Evolutionary conservation across 805 yeast species (phyloP), one percentile per base, ranked within the genome.

Genomic region (Lachancea mirantina): DNA sequence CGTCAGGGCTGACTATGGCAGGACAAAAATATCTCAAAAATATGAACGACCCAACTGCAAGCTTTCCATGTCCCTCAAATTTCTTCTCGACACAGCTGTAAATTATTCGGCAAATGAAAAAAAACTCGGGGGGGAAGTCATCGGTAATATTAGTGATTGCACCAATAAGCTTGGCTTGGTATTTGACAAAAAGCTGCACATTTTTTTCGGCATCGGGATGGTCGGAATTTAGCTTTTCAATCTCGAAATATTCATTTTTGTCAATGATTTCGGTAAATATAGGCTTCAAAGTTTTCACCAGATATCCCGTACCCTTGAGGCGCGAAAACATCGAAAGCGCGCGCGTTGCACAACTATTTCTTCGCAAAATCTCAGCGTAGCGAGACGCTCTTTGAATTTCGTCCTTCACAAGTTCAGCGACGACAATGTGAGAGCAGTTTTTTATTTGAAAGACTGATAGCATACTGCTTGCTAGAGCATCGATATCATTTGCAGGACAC

Each of bases 1-100:
- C 39, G 36, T 84, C 94, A 0, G 96, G 96, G 20, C 85, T 76
- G 9, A 88, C 88, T 45, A 88, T 77, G 0, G 95, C 94, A 8
- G 97, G 96, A 52, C 94, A 82, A 39, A 81, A 68, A 41, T 80
- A 75, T 36, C 95, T 62, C 44, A 89, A 64, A 49, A 89, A 88
- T 34, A 89, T 64, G 52, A 83, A 89, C 0, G 95, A 87, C 0
- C 96, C 95, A 17, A 85, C 80, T 1, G 94, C 85, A 23, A 76
- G 65, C 23, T 71, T 64, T 27, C 78, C 70, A 23, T 79, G 80
- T 23, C 72, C 76, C 1, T 82, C 83, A 45, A 80, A 80, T 43
- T 74, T 74, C n/a, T 59, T 57, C 18, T 68, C 60, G 33, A 84
- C 76, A 35, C 78, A 63, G 23, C 61, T 52, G 57, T 69, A 67